Evolutionary conservation across 495 filamentous ascomycete species (phyloP).

Genomic region (Sordaria brevicollis): DNA sequence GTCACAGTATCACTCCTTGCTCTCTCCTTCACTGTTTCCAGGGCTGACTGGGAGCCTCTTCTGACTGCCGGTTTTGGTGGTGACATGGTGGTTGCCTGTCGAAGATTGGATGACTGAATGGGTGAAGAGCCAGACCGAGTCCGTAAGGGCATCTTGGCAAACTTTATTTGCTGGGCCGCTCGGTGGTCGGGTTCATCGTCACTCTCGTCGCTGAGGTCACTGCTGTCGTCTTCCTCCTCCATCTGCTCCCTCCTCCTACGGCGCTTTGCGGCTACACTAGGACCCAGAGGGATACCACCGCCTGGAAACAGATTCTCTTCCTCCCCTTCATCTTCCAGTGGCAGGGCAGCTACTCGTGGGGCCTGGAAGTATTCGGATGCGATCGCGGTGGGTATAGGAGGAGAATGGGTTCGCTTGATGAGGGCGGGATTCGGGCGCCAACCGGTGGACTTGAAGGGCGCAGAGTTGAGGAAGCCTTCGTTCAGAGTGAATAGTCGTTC

Average conservation of each 20-base stretch:
- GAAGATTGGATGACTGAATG: slow-evolving; percentile 50
- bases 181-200: slow-evolving; percentile 74
- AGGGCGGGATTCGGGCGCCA: slow-evolving; percentile 71
- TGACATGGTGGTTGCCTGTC: slow-evolving; percentile 27
- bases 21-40: slow-evolving; percentile 64
- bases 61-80: slow-evolving; percentile 28
- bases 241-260: slow-evolving; percentile 60
- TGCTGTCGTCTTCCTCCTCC: slow-evolving; percentile 95
- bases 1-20: slow-evolving; percentile 77
- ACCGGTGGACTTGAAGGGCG: slow-evolving; percentile 90
- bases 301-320: slow-evolving; percentile 72
- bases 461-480: slow-evolving; percentile 77
- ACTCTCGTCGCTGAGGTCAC: slow-evolving; percentile 91
- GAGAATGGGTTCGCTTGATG: slow-evolving; percentile 87
- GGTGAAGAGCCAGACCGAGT: slow-evolving; percentile 81
- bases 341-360: slow-evolving; percentile 40
- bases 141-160: slow-evolving; percentile 87
- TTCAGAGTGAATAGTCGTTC: slow-evolving; percentile 92
- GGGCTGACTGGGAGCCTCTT: slow-evolving; percentile 65
- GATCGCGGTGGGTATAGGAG: slow-evolving; percentile 85
- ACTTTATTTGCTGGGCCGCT: slow-evolving; percentile 75
- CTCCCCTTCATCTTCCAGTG: slow-evolving; percentile 67
- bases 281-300: slow-evolving; percentile 64
- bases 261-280: slow-evolving; percentile 46
- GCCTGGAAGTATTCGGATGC: slow-evolving; percentile 86